Evolutionary conservation across 148 eudicot species (phyloP).

Genomic region (Amaranthus cruentus): DNA sequence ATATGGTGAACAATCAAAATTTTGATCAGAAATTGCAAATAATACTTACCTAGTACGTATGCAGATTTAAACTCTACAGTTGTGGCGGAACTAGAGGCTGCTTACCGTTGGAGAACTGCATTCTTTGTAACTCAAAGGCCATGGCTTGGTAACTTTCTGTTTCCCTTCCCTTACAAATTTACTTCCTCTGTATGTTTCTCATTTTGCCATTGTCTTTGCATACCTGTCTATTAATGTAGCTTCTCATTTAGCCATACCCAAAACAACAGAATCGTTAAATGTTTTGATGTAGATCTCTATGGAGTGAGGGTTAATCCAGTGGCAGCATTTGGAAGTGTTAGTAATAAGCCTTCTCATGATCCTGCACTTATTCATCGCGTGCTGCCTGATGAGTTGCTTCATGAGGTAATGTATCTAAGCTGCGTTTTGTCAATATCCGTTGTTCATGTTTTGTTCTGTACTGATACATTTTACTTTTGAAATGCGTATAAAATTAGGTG

Average conservation of each 20-base stretch:
- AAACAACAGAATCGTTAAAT: not conserved
- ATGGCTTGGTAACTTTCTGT: conserved; percentile 71
- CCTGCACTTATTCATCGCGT: conserved; percentile 64
- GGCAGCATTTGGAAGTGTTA: conserved; percentile 66
- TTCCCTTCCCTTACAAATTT: not conserved
- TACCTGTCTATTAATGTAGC: not conserved
- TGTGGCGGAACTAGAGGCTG: conserved; percentile 75
- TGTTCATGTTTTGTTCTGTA: not conserved
- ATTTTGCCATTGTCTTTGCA: not conserved
- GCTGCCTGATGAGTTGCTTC: conserved; percentile 90
- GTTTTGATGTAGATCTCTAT: conserved; percentile 53
- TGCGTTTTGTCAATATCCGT: not conserved
- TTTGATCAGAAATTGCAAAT: not conserved
- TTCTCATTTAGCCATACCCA: not conserved
- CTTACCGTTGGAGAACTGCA: conserved; percentile 58
- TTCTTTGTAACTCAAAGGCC: conserved; percentile 70
- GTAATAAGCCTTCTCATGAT: conserved; percentile 52
- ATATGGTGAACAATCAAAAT: not conserved
- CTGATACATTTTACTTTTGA: not conserved
- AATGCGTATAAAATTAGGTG: not conserved
- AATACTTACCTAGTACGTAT: not conserved
- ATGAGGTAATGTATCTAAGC: conserved; percentile 48
- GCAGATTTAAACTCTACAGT: conserved; percentile 49
- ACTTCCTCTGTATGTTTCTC: not conserved
- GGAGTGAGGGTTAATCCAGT: conserved; percentile 81